These are phyloP conservation scores for Neurospora pannonica DNA, from an alignment of 495 filamentous ascomycete species.

Conservation along the genomic window DNA sequence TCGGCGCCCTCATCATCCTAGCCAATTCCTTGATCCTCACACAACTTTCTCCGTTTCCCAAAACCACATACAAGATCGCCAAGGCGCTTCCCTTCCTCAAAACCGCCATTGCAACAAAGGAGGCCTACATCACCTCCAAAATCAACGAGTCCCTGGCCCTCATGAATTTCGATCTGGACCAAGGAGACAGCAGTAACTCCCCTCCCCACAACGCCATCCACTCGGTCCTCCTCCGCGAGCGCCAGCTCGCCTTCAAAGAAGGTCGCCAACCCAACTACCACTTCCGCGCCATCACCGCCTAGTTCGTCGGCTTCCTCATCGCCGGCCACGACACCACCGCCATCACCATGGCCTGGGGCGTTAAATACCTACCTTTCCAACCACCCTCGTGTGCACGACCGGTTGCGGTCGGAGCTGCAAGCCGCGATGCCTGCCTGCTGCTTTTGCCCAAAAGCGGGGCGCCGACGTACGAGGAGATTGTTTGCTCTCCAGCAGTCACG, in stretches of 20 bases:
- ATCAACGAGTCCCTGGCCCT: conserved; percentile 10
- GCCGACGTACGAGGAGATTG: conserved; percentile 16
- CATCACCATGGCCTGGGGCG: conserved; percentile 16
- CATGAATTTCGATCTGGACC: background rate
- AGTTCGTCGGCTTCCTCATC: conserved; percentile 24
- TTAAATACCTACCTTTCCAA: conserved; percentile 26
- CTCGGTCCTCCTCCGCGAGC: conserved; percentile 28
- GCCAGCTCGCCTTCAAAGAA: conserved; percentile 20
- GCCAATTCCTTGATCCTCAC: conserved; percentile 9
- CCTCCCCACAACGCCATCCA: conserved; percentile 21
- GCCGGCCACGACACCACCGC: conserved; percentile 24
- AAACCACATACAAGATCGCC: conserved; percentile 8
- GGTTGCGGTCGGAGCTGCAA: conserved; percentile 12
- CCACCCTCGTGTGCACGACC: conserved; percentile 17
- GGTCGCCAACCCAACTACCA: conserved; percentile 17
- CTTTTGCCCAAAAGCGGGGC: conserved; percentile 4
- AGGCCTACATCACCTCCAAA: conserved; percentile 13
- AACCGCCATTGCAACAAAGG: conserved; percentile 11
- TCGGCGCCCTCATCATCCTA: conserved; percentile 6
- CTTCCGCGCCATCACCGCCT: conserved; percentile 20
- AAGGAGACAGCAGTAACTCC: background rate
- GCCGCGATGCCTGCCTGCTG: conserved; percentile 10
- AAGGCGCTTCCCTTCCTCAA: conserved; percentile 10
- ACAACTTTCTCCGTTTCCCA: conserved; percentile 10
- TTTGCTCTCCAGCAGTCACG: background rate